Percentiles rank a stretch among this genome's conserved stretches.
These are phyloP conservation scores for Globisporangium irregulare DNA, from an alignment of 352 stramenopile genomes.

Conservation along the genomic window DNA sequence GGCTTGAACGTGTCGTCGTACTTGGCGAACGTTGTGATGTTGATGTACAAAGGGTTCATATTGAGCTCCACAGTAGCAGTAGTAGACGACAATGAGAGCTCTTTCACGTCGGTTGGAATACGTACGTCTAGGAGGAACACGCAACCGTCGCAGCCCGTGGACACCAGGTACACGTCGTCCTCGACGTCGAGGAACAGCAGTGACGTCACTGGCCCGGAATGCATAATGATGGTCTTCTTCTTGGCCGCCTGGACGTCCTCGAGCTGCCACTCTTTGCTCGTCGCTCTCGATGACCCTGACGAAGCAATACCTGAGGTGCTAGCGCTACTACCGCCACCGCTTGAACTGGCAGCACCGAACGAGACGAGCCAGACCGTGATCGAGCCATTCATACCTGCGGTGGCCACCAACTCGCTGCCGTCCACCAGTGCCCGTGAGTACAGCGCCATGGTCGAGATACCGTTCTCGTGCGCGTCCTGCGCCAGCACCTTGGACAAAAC, in stretches of 20 bases:
- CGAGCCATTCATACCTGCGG: conserved; percentile 53
- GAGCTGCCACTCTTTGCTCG: conserved; percentile 30
- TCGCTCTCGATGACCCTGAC: neutral
- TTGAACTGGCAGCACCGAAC: conserved; percentile 21
- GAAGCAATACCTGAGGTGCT: neutral
- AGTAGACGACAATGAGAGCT: neutral
- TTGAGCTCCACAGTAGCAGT: conserved; percentile 5
- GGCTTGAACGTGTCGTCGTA: conserved; percentile 64
- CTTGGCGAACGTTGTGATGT: conserved; percentile 62
- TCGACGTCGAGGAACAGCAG: conserved; percentile 43
- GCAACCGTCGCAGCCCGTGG: conserved; percentile 56
- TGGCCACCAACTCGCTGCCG: conserved; percentile 59
- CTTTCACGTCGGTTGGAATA: conserved; percentile 28
- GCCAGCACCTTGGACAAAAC: conserved; percentile 54
- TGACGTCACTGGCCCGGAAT: conserved; percentile 54
- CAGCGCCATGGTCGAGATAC: conserved; percentile 45
- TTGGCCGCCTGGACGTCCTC: conserved; percentile 67
- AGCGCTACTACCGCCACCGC: neutral
- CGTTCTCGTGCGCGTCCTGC: conserved; percentile 49
- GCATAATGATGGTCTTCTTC: conserved; percentile 60
- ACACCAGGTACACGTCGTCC: conserved; percentile 48
- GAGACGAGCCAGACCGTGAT: conserved; percentile 72
- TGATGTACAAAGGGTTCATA: conserved; percentile 62
- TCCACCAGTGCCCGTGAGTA: conserved; percentile 42
- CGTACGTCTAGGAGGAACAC: conserved; percentile 68